Base-by-base conservation (phyloP, 805 yeast species). In the Maudiozyma turicensis region DNA sequence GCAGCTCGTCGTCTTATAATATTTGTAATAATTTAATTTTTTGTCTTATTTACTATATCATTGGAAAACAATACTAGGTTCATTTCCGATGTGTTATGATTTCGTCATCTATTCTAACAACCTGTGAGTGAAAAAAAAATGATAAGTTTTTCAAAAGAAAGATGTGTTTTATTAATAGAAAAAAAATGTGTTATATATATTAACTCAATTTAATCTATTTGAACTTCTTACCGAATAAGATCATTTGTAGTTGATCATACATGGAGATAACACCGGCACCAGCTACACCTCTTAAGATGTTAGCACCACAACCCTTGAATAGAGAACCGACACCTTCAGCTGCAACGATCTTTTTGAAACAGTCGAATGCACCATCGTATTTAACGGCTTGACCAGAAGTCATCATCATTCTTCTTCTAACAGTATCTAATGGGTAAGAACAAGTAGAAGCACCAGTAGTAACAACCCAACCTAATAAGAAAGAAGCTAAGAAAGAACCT, bases 391-490 rank as follows among this genome's bases (percentile, higher is more conserved):
- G 95, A 76, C 97, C 97, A 64, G 97, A 90, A 66, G 97, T 89
- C 97, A 89, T 89, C 97, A 89, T 89, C 97, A 89, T 89, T 86
- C 97, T 88, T 86, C 97, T 88, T 85, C 97, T 90, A 71, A 89
- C 89, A 70, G 97, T 89, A 78, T 89, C 97, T 76, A 90, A 86
- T 82, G 97, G 97, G 85, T 89, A 89, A 72, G 96, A 88, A 72
- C 95, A 95, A 61, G 96, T 88, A 65, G 96, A 90, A 69, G 97
- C 96, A 84, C 89, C 95, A 61, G 96, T 89, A 75, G 97, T 89
- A 69, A 89, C 96, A 74, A 81, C 80, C 97, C 97, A 89, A 76
- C 97, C 97, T 72, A 89, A 81, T 68, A 83, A 73, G 95, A 89
- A 89, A 67, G 96, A 84, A 67, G 96, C 96, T 61, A 84, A 73